A percentile compares a stretch with the other conserved stretches of the same genome.
These are phyloP conservation scores for Leccinum olivaceoglutinosum DNA, from an alignment of 1,284 basidiomycete genomes.

Conservation along the genomic window DNA sequence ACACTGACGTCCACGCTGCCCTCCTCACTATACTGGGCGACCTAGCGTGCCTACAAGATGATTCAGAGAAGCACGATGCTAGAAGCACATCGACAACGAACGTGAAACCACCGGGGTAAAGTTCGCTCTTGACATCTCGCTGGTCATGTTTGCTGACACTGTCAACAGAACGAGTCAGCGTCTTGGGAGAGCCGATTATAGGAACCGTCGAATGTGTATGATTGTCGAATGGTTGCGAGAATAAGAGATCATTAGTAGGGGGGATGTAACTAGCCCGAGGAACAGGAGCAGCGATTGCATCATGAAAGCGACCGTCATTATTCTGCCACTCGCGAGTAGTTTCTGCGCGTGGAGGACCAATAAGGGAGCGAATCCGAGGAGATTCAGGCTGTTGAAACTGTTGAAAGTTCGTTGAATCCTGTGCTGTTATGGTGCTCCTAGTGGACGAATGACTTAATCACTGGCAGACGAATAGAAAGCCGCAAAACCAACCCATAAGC, in stretches of 20 bases:
- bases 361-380: constrained; percentile 1
- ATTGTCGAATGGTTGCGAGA: constrained; percentile 13
- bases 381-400: neutral
- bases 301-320: neutral
- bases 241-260: constrained; percentile 16
- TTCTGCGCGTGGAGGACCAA: constrained; percentile 5
- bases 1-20: neutral
- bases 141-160: neutral
- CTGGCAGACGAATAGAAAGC: neutral
- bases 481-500: constrained; percentile 9
- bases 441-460: constrained; percentile 2
- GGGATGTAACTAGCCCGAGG: constrained; percentile 10
- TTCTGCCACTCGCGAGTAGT: neutral
- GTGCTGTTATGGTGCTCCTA: constrained; percentile 2
- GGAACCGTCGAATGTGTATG: neutral
- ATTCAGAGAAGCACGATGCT: constrained; percentile 5
- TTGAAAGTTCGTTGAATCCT: neutral
- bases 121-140: constrained; percentile 4
- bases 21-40: neutral
- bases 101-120: neutral
- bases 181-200: neutral
- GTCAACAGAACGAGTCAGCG: neutral
- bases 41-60: constrained; percentile 7
- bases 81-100: constrained; percentile 9
- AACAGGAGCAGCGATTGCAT: neutral